These are phyloP conservation scores for Pleomassaria siparia DNA, from an alignment of 2,329 filamentous ascomycete genomes.

Conservation along the genomic window DNA sequence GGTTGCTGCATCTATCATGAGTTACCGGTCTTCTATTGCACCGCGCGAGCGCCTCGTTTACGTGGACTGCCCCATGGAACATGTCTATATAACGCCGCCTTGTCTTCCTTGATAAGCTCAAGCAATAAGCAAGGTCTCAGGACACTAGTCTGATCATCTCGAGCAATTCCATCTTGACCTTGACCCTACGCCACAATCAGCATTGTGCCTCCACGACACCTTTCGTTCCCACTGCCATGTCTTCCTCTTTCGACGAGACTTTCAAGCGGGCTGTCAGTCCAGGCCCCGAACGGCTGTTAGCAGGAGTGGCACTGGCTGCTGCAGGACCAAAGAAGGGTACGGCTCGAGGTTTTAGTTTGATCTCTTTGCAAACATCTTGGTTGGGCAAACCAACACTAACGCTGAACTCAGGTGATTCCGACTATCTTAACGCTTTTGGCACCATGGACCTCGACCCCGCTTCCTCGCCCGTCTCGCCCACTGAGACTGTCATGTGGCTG, in stretches of 20 bases:
- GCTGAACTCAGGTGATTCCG: conserved; percentile 6
- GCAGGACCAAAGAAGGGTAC: conserved; percentile 21
- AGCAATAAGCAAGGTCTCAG: background rate
- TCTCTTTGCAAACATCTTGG: background rate
- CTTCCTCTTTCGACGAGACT: conserved; percentile 13
- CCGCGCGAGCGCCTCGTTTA: background rate
- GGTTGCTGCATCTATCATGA: background rate
- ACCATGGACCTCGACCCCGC: conserved; percentile 16
- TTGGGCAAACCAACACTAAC: conserved; percentile 2
- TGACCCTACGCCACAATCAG: background rate
- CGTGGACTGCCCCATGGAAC: background rate
- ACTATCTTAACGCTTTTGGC: conserved; percentile 19
- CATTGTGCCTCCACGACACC: background rate
- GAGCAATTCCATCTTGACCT: background rate
- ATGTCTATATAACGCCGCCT: background rate
- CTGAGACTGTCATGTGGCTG: conserved; percentile 35
- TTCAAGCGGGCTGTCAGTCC: conserved; percentile 22
- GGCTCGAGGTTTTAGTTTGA: conserved; percentile 8
- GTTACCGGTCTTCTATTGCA: background rate
- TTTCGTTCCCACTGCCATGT: conserved; percentile 4
- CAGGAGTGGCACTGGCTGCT: conserved; percentile 24
- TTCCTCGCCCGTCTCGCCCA: conserved; percentile 14
- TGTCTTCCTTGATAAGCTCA: background rate
- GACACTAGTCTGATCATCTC: background rate
- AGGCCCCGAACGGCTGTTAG: conserved; percentile 16